These are phyloP conservation scores for Curvularia eragrostidis DNA, from an alignment of 2,329 filamentous ascomycete species.

Conservation along the genomic window DNA sequence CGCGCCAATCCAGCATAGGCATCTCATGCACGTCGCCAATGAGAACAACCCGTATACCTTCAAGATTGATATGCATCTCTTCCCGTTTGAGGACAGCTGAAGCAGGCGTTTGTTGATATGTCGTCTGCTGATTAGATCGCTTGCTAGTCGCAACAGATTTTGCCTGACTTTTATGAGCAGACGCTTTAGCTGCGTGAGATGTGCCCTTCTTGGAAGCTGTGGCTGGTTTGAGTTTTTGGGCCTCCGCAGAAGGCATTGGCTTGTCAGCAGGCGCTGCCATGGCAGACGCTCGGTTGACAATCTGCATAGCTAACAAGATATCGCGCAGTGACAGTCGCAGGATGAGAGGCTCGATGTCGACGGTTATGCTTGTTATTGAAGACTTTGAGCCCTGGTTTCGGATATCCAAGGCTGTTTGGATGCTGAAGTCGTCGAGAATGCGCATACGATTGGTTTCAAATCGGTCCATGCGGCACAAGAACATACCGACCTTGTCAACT, in stretches of 20 bases:
- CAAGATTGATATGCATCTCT: slow-evolving; percentile 82
- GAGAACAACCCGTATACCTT: slow-evolving; percentile 88
- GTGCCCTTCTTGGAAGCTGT: slow-evolving; percentile 57
- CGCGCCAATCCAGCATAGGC: slow-evolving; percentile 89
- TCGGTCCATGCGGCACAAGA: slow-evolving; percentile 96
- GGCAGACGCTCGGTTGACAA: slow-evolving; percentile 87
- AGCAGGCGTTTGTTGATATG: slow-evolving; percentile 61
- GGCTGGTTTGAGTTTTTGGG: slow-evolving; percentile 62
- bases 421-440: slow-evolving; percentile 95
- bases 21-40: slow-evolving; percentile 97
- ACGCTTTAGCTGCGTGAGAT: slow-evolving; percentile 55
- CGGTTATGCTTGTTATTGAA: slow-evolving; percentile 76
- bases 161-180: slow-evolving; percentile 55
- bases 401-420: slow-evolving; percentile 87
- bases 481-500: slow-evolving; percentile 95
- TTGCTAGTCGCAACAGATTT: slow-evolving; percentile 56
- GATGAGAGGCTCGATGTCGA: slow-evolving; percentile 90
- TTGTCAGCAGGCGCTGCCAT: slow-evolving; percentile 68
- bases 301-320: slow-evolving; percentile 92
- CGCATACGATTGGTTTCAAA: slow-evolving; percentile 90
- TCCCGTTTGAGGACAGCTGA: slow-evolving; percentile 71
- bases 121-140: slow-evolving; percentile 59
- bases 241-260: slow-evolving; percentile 58
- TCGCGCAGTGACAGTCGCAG: slow-evolving; percentile 89
- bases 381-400: slow-evolving; percentile 65